Percentiles rank a stretch among this genome's conserved stretches.
phyloP scores from a whole-genome alignment of 805 yeast genomes.

The Kodamaea neixiangensis region DNA sequence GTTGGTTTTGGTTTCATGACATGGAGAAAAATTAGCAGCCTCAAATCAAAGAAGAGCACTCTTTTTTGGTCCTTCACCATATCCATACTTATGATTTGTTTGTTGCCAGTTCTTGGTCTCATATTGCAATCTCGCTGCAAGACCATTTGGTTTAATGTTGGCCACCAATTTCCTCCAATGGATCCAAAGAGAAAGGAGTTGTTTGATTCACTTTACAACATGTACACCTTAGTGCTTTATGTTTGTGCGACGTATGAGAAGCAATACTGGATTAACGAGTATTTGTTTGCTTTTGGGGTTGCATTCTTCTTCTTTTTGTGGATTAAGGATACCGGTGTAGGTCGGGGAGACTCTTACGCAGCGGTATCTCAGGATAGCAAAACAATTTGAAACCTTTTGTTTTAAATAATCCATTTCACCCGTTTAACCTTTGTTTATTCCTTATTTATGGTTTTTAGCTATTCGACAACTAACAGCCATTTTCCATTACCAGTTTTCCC shows the following conservation, averaged over 20 bases:
- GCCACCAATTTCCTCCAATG: not conserved
- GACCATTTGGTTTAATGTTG: not conserved
- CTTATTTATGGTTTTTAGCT: too few species aligned
- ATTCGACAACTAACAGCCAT: too few species aligned
- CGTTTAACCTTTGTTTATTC: too few species aligned
- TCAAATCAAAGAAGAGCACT: not conserved
- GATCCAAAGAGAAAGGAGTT: not conserved
- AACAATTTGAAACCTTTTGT: too few species aligned
- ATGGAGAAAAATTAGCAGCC: not conserved
- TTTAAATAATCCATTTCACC: too few species aligned
- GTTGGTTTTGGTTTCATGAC: not conserved
- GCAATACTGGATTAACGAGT: not conserved
- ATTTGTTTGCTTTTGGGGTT: not conserved
- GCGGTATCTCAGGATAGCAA: too few species aligned
- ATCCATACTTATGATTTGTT: not conserved
- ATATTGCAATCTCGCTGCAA: not conserved
- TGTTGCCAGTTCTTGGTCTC: not conserved
- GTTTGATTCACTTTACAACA: not conserved
- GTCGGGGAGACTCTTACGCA: too few species aligned
- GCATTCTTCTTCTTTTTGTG: not conserved
- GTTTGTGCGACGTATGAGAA: not conserved
- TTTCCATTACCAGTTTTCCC: slow-evolving; percentile 48
- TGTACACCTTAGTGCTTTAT: not conserved
- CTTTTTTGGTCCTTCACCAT: not conserved
- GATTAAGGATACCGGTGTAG: too few species aligned